These are phyloP conservation scores for Penicillium sp. DNA, from an alignment of 2,329 filamentous ascomycete genomes.

Conservation along the genomic window DNA sequence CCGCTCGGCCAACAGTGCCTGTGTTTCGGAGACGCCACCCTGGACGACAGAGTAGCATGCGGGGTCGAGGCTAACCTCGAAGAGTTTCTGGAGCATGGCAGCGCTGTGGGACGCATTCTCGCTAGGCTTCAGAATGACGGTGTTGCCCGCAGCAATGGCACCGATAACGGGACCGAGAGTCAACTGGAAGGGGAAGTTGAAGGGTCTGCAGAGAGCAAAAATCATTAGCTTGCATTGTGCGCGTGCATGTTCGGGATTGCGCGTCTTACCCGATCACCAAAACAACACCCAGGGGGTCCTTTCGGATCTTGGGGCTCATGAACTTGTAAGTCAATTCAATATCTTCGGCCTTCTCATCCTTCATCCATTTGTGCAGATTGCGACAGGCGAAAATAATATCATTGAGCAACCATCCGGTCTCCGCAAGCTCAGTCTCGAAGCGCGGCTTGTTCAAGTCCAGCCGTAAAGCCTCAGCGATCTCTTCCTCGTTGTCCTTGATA, in stretches of 20 bases:
- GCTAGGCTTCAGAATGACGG: constrained; percentile 85
- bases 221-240: constrained; percentile 1
- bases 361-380: constrained; percentile 77
- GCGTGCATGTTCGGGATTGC: background rate
- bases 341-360: constrained; percentile 74
- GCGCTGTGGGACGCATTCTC: constrained; percentile 77
- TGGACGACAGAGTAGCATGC: constrained; percentile 76
- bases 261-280: constrained; percentile 72
- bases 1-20: constrained; percentile 77
- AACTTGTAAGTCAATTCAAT: constrained; percentile 67
- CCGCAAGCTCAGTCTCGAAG: constrained; percentile 72
- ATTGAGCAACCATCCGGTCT: constrained; percentile 76
- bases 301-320: constrained; percentile 73
- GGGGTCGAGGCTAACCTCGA: constrained; percentile 74
- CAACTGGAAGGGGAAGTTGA: constrained; percentile 90
- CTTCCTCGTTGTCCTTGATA: constrained; percentile 72
- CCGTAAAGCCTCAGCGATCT: constrained; percentile 72
- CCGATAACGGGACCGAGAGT: constrained; percentile 77
- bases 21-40: constrained; percentile 77
- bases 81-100: constrained; percentile 74
- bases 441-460: constrained; percentile 75
- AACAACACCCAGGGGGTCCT: constrained; percentile 81
- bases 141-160: constrained; percentile 90
- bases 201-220: constrained; percentile 57
- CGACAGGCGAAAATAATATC: constrained; percentile 78